Evolutionary conservation across 352 stramenopile species (phyloP), one percentile per base, ranked within the genome.

Genomic region (Phytophthora idaei): DNA sequence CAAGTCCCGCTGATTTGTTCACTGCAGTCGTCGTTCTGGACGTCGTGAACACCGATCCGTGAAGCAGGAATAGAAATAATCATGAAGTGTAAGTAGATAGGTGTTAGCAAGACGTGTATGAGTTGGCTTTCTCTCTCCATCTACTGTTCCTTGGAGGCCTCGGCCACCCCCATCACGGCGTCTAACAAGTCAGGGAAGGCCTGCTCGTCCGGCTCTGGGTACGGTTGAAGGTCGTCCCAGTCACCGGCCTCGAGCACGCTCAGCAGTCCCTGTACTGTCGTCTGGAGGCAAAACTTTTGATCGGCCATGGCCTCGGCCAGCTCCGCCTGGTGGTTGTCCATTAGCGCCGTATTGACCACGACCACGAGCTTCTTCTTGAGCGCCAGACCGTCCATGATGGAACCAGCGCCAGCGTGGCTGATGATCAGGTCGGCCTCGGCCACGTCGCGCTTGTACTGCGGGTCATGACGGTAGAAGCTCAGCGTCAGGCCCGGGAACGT

Each of bases 241-340:
- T 92, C 68, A 5, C 74, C 72, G 2, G 31, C 63, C n/a, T 68
- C 36, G 2, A 94, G 72, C 36, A 72, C 67, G 4, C 45, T 17
- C 9, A 74, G 55, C 27, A 93, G 64, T 5, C 34, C 57, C 21
- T 78, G 67, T 12, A 78, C 80, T 2, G 68, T 82, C 8, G 88
- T 90, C 15, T 76, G 63, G 9, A 91, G 63, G 55, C 86, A 92
- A 52, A 84, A 91, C 2, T 69, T 74, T 51, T 84, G 63, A 27
- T 81, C 76, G 14, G 86, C 86, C 85, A 99, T 97, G 37, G 96
- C 95, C 48, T 93, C 77, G 6, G 97, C 96, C 17, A 99, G 76
- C 70, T 99, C 97, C 36, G 78, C 83, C 78, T 99, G 97, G 76
- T 99, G 97, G 85, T 99, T 98, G 85, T 99, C 86, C 97, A 99